Base-by-base conservation (phyloP, 2,329 filamentous ascomycete species). In the Chrysoporthe puriensis region DNA sequence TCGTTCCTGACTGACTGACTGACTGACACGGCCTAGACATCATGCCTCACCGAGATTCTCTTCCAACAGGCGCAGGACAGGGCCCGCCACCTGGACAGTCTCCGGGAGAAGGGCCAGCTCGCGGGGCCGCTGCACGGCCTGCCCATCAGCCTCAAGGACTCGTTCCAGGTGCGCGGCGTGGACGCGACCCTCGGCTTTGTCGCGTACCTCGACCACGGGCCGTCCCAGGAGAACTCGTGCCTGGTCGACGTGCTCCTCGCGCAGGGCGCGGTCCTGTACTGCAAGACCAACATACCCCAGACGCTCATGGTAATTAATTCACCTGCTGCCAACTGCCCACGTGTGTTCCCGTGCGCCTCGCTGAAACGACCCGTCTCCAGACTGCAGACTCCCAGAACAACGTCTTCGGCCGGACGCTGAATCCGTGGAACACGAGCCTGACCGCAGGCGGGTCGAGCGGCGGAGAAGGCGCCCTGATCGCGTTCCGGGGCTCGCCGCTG, bases 201-300 rank as follows among this genome's bases (percentile, higher is more conserved):
- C 18, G 63, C 61, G 5, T 69, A 70, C 44, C 69, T 70, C 40
- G 66, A 59, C 48, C 44, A 66, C 32, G 66, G 63, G 2, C 63
- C 66, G 16, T 69, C 68, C 16, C 58, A 61, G 58, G 68, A 71
- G 60, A 68, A 69, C 59, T 70, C 68, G 3, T 62, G 67, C 26
- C 58, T 71, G 36, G 69, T 71, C 1, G 62, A 70, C n/a, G 68
- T 70, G 9, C 60, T 72, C 11, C 66, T 71, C 6, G 54, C 26
- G 16, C 58, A 70, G 21, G 71, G 71, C 0, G 71, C 71, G 11
- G 69, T 72, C 5, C 57, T 71, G 18, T 71, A 69, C 36, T 70
- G 67, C 66, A 72, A 72, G 60, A 71, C 71, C 3, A 69, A 69
- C 34, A 62, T 70, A 8, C 70, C 71, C 1, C 71, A 72, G 66